Percentiles rank a stretch among this genome's conserved stretches.
These are phyloP conservation scores for Globisporangium spinosum DNA, from an alignment of 352 stramenopile species.

Conservation along the genomic window DNA sequence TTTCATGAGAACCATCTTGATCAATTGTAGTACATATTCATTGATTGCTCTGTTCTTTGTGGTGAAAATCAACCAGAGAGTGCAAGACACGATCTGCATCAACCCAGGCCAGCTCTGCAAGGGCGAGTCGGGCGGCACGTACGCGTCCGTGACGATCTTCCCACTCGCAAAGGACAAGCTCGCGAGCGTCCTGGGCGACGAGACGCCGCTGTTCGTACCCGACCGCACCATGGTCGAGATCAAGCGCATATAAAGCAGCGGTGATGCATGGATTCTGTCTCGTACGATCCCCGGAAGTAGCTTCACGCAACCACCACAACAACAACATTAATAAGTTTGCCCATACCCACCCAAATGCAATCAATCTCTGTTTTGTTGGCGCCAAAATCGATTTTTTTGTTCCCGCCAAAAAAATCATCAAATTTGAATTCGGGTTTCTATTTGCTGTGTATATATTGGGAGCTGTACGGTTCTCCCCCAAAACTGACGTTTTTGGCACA, in stretches of 20 bases:
- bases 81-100: slow-evolving; percentile 91
- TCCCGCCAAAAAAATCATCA: neutral
- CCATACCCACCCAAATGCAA: neutral
- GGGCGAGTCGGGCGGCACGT: slow-evolving; percentile 92
- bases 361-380: neutral
- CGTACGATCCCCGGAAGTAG: neutral
- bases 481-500: neutral
- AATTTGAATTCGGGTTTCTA: neutral
- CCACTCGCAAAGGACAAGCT: slow-evolving; percentile 85
- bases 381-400: neutral
- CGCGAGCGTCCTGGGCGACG: slow-evolving; percentile 34
- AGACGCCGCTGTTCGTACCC: slow-evolving; percentile 64
- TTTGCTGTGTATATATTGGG: neutral
- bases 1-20: neutral
- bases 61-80: slow-evolving; percentile 39
- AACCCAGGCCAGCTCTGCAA: slow-evolving; percentile 95
- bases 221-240: slow-evolving; percentile 91
- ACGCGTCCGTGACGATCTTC: slow-evolving; percentile 90
- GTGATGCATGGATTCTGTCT: neutral
- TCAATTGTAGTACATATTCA: neutral
- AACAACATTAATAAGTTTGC: neutral
- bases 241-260: slow-evolving; percentile 71
- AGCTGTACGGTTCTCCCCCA: neutral
- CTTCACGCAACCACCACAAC: neutral
- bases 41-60: neutral